These are phyloP conservation scores for Butyriboletus appendiculatus DNA, from an alignment of 1,284 basidiomycete genomes.

Conservation along the genomic window DNA sequence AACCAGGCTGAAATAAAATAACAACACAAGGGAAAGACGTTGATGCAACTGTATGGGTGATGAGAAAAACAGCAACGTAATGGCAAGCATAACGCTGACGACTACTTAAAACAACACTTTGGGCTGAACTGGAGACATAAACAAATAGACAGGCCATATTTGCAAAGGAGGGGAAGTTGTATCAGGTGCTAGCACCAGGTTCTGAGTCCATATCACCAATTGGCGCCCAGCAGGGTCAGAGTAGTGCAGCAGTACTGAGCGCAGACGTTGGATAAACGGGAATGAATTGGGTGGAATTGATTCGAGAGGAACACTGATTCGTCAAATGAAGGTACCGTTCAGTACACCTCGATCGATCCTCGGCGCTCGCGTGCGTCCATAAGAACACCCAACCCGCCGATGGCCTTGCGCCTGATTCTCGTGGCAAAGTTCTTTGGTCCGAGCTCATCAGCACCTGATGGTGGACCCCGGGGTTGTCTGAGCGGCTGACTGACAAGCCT, in stretches of 20 bases:
- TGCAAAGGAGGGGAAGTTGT: constrained; percentile 30
- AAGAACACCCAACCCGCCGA: constrained; percentile 72
- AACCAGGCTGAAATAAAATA: constrained; percentile 21
- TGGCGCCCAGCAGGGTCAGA: constrained; percentile 8
- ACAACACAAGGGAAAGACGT: constrained; percentile 13
- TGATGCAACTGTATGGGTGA: constrained; percentile 15
- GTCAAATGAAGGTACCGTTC: constrained; percentile 29
- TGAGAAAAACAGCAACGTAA: constrained; percentile 22
- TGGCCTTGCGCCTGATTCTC: constrained; percentile 76
- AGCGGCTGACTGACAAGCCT: constrained; percentile 55
- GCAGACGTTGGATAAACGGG: constrained; percentile 6
- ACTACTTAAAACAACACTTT: constrained; percentile 34
- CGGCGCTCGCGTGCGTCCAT: constrained; percentile 75
- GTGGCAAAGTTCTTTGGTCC: constrained; percentile 89
- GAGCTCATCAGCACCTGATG: constrained; percentile 82
- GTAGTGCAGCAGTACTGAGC: constrained; percentile 15
- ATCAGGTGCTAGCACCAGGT: constrained; percentile 31
- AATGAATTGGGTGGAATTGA: constrained; percentile 27
- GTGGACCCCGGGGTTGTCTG: constrained; percentile 85
- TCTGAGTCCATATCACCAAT: constrained; percentile 26
- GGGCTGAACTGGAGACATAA: constrained; percentile 23
- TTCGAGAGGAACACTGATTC: constrained; percentile 5
- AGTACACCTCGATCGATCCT: constrained; percentile 60
- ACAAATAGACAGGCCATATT: constrained; percentile 26
- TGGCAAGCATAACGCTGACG: constrained; percentile 31